A percentile compares a stretch with the other conserved stretches of the same genome.
Conservation (phyloP, 345 rosid genomes). For the Leavenworthia alabamica region DNA sequence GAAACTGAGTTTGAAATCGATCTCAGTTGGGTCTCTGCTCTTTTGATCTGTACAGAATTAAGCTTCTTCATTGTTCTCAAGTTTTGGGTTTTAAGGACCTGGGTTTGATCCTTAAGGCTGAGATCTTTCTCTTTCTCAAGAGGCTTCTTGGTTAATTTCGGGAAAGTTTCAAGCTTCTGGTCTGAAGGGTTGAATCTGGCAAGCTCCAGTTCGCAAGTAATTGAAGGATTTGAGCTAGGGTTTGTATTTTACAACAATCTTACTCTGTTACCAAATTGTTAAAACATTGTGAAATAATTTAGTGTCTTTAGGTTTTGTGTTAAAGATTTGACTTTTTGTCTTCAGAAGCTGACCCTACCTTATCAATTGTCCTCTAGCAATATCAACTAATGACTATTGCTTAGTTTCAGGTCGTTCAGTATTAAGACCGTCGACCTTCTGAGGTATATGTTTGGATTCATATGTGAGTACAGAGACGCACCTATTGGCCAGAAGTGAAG, state of each 20-base stretch:
- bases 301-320: slow-evolving; percentile 10
- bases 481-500: slow-evolving; percentile 18
- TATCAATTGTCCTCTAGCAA: not conserved
- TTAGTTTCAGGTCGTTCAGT: slow-evolving; percentile 20
- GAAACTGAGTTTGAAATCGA: slow-evolving; percentile 7
- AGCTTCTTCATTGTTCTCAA: slow-evolving; percentile 2
- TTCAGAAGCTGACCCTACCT: not conserved
- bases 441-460: slow-evolving; percentile 7
- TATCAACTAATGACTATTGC: not conserved
- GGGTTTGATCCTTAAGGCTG: slow-evolving; percentile 20
- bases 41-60: slow-evolving; percentile 24
- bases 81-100: slow-evolving; percentile 14
- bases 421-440: slow-evolving; percentile 2
- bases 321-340: slow-evolving; percentile 17
- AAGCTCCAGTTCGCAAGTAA: slow-evolving; percentile 4
- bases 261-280: not conserved
- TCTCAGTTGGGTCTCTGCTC: slow-evolving; percentile 20
- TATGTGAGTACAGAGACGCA: slow-evolving; percentile 11
- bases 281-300: not conserved
- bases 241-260: slow-evolving; percentile 10
- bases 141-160: slow-evolving; percentile 4
- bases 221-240: slow-evolving; percentile 9
- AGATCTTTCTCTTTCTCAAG: slow-evolving; percentile 23
- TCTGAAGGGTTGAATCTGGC: not conserved
- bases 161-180: slow-evolving; percentile 22